Conservation (phyloP, 331 rosid species). For the Rosa hybrid region DNA sequence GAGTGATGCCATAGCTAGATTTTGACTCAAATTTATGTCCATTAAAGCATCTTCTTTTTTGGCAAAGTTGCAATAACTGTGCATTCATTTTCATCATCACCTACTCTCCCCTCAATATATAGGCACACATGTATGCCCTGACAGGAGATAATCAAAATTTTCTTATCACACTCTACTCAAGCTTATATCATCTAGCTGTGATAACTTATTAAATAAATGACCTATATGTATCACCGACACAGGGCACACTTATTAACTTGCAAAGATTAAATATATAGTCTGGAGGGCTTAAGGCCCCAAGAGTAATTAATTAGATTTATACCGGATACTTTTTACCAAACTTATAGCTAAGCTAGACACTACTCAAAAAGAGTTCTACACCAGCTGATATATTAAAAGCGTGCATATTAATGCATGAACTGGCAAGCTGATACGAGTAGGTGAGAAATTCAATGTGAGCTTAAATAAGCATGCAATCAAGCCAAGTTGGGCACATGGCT, state of each 20-base stretch:
- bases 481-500: background rate
- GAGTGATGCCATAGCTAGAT: background rate
- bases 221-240: background rate
- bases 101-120: background rate
- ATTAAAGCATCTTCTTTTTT: constrained; percentile 3
- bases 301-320: background rate
- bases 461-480: constrained; percentile 12
- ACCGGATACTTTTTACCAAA: too few species aligned
- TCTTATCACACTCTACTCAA: background rate
- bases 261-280: background rate
- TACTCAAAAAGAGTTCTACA: too few species aligned
- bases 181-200: background rate
- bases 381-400: background rate
- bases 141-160: background rate
- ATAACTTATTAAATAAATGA: background rate
- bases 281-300: background rate
- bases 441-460: constrained; percentile 14
- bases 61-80: background rate
- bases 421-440: background rate
- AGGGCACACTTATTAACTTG: background rate
- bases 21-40: background rate
- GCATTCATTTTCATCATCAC: background rate
- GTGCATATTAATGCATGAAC: background rate
- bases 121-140: background rate
- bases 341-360: too few species aligned